These are phyloP conservation scores for Gnomoniopsis sp. DNA, from an alignment of 2,329 filamentous ascomycete genomes.

Conservation along the genomic window DNA sequence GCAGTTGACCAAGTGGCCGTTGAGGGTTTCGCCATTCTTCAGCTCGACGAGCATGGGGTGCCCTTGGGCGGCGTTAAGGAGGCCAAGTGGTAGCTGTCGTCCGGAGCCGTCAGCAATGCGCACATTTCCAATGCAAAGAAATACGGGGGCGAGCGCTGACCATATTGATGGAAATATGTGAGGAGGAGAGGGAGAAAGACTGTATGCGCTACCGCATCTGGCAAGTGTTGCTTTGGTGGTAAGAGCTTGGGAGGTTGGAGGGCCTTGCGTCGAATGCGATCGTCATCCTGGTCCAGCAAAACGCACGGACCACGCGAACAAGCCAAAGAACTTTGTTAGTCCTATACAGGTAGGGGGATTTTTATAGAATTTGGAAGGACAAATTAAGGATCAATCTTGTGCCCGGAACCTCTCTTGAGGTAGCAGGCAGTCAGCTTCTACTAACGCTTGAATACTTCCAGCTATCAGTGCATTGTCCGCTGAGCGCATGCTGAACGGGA, in stretches of 20 bases:
- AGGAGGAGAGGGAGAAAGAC: background rate
- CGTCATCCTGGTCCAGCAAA: background rate
- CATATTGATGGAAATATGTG: constrained; percentile 5
- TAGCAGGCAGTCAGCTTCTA: too few relatives aligned
- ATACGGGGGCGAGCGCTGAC: background rate
- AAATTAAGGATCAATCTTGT: too few relatives aligned
- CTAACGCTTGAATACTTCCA: too few relatives aligned
- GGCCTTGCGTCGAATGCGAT: too few relatives aligned
- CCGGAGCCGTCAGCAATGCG: constrained; percentile 14
- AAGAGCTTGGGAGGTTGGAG: too few relatives aligned
- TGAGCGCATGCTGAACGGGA: too few relatives aligned
- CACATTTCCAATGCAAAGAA: background rate
- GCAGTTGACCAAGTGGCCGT: constrained; percentile 93
- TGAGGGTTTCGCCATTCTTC: constrained; percentile 95
- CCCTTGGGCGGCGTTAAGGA: constrained; percentile 93
- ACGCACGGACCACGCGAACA: constrained; percentile 9
- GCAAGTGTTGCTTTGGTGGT: too few relatives aligned
- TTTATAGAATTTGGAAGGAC: too few relatives aligned
- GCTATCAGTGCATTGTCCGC: too few relatives aligned
- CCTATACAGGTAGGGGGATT: too few relatives aligned
- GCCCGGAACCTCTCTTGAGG: too few relatives aligned
- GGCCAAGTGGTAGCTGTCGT: constrained; percentile 65
- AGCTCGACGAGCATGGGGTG: constrained; percentile 97
- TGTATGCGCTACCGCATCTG: constrained; percentile 7
- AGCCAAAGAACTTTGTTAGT: background rate